These are phyloP conservation scores for Zygosaccharomyces sapae DNA, from an alignment of 1,139 yeast species.

Conservation along the genomic window DNA sequence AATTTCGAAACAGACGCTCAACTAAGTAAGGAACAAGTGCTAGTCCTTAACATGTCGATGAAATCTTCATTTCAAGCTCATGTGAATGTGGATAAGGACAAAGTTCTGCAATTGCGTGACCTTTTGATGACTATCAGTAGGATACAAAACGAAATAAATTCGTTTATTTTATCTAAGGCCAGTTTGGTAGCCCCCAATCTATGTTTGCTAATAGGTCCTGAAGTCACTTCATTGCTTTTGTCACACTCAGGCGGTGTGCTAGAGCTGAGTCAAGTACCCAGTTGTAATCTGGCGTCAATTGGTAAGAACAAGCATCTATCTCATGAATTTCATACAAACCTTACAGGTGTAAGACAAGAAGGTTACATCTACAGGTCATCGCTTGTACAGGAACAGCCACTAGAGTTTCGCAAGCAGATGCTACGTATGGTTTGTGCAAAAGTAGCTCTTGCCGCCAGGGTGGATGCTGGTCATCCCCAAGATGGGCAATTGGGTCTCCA, in stretches of 20 bases:
- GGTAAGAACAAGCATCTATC: constrained; percentile 55
- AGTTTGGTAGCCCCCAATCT: constrained; percentile 69
- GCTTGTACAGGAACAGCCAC: constrained; percentile 50
- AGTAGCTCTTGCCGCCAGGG: constrained; percentile 74
- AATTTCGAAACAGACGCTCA: constrained; percentile 36
- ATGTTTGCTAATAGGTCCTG: constrained; percentile 65
- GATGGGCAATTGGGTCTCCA: constrained; percentile 56
- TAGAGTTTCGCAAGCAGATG: constrained; percentile 61
- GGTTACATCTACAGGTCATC: constrained; percentile 61
- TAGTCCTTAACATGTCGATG: constrained; percentile 74
- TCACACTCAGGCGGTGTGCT: constrained; percentile 67
- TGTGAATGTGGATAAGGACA: constrained; percentile 37
- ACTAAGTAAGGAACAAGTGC: constrained; percentile 52
- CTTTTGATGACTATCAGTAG: constrained; percentile 48
- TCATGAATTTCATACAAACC: constrained; percentile 44
- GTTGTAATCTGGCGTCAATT: constrained; percentile 77
- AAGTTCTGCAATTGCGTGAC: constrained; percentile 46
- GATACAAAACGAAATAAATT: constrained; percentile 45
- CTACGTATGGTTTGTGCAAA: constrained; percentile 79
- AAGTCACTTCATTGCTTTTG: constrained; percentile 69
- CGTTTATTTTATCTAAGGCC: constrained; percentile 55
- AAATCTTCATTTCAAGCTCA: constrained; percentile 40
- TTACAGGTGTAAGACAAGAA: constrained; percentile 50
- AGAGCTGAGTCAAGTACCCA: constrained; percentile 67
- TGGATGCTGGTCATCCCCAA: constrained; percentile 46